Evolutionary conservation across 2,329 filamentous ascomycete genomes (phyloP).

Genomic region (Coniella lustricola): DNA sequence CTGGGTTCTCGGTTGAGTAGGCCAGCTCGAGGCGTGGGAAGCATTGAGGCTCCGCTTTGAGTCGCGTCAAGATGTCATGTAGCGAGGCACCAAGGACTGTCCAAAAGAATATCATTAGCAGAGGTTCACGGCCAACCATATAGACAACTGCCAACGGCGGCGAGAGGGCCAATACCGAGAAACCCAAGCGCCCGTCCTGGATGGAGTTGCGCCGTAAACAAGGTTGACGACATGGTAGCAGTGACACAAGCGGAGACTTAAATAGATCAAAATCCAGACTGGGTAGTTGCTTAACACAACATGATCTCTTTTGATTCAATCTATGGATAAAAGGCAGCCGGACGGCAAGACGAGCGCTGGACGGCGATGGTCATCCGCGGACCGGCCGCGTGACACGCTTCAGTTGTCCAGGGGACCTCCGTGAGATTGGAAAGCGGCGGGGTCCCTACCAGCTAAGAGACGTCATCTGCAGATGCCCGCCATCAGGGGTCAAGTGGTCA

Average conservation of each 20-base stretch:
- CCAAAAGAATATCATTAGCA: slow-evolving; percentile 13
- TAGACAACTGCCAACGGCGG: too few relatives aligned
- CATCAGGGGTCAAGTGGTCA: not conserved
- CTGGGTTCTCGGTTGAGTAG: slow-evolving; percentile 69
- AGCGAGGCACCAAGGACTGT: slow-evolving; percentile 83
- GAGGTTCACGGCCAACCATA: not conserved
- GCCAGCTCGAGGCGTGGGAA: slow-evolving; percentile 79
- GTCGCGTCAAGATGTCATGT: slow-evolving; percentile 77
- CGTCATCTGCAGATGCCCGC: slow-evolving; percentile 14
- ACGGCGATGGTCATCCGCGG: slow-evolving; percentile 1
- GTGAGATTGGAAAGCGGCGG: slow-evolving; percentile 1
- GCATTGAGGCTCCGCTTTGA: slow-evolving; percentile 78
- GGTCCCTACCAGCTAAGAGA: slow-evolving; percentile 4
- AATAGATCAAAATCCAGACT: not conserved
- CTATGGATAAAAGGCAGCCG: too few relatives aligned
- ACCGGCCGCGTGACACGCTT: slow-evolving; percentile 13
- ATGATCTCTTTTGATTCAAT: not conserved
- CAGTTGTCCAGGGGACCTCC: not conserved
- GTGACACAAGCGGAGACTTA: not conserved
- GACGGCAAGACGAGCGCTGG: not conserved
- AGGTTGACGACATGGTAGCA: slow-evolving; percentile 25
- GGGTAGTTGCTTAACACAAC: not conserved
- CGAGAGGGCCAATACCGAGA: slow-evolving; percentile 30
- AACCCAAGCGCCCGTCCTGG: slow-evolving; percentile 62
- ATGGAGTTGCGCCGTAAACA: slow-evolving; percentile 55